phyloP scores from a whole-genome alignment of 495 filamentous ascomycete genomes.

The Copromyces sp. region DNA sequence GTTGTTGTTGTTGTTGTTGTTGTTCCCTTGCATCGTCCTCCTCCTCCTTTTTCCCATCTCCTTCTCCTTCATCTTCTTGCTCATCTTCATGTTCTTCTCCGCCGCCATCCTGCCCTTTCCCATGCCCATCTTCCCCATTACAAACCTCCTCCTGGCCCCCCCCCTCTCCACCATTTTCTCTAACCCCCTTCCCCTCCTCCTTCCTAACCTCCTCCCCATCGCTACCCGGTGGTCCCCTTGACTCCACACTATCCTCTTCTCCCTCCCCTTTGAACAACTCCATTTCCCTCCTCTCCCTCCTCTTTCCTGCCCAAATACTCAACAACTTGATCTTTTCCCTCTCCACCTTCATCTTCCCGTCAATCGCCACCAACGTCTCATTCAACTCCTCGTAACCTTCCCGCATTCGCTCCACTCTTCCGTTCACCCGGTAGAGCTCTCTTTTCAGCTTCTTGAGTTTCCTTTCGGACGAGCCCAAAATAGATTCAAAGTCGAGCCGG shows the following conservation, averaged over 20 bases:
- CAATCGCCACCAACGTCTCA: background rate
- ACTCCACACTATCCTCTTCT: background rate
- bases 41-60: background rate
- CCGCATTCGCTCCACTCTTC: too few species aligned
- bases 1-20: too few species aligned
- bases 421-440: background rate
- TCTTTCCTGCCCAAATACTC: background rate
- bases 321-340: background rate
- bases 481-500: background rate
- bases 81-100: too few species aligned
- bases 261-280: background rate
- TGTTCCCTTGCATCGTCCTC: too few species aligned
- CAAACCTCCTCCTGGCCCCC: too few species aligned
- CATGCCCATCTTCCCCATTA: background rate
- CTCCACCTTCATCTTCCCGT: background rate
- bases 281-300: too few species aligned
- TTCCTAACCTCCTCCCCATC: background rate
- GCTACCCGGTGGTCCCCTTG: too few species aligned
- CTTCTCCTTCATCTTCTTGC: background rate
- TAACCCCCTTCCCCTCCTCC: background rate
- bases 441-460: background rate
- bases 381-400: too few species aligned
- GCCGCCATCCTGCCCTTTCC: too few species aligned
- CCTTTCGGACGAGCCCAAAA: fast-evolving
- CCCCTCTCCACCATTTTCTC: too few species aligned